Conservation (phyloP, 179 eudicot genomes). For the Corrigiola litoralis region DNA sequence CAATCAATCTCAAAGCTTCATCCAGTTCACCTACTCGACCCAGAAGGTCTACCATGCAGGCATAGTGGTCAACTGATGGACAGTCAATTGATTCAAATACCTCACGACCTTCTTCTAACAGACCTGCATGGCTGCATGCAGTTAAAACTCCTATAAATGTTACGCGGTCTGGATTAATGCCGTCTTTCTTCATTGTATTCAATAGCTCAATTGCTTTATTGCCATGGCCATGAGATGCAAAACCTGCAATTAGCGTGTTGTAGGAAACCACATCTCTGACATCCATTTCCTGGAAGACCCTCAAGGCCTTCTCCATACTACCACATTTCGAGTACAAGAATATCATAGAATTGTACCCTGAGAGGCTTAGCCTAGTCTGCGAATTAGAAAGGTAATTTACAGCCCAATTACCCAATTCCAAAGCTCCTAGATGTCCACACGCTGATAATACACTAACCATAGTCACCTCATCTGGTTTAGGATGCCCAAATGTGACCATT, state of each 20-base stretch:
- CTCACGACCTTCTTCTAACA: slow-evolving; percentile 43
- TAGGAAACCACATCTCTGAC: slow-evolving; percentile 50
- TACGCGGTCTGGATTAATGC: slow-evolving; percentile 50
- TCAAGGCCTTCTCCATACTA: slow-evolving; percentile 48
- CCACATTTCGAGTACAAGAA: slow-evolving; percentile 78
- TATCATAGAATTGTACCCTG: slow-evolving; percentile 56
- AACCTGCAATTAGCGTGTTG: slow-evolving; percentile 59
- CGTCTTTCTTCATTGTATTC: slow-evolving; percentile 42
- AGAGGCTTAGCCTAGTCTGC: slow-evolving; percentile 31
- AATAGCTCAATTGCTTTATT: slow-evolving; percentile 44
- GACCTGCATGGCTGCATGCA: slow-evolving; percentile 71
- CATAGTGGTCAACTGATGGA: slow-evolving; percentile 58
- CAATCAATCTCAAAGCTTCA: slow-evolving; percentile 43
- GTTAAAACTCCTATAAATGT: slow-evolving; percentile 53
- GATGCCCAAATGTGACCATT: slow-evolving; percentile 27
- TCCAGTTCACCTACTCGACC: slow-evolving; percentile 57
- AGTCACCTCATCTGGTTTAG: slow-evolving; percentile 59
- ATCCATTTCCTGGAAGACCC: slow-evolving; percentile 44
- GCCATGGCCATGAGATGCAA: slow-evolving; percentile 61
- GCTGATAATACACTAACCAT: slow-evolving; percentile 63
- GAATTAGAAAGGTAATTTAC: slow-evolving; percentile 26
- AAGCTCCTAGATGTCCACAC: slow-evolving; percentile 68
- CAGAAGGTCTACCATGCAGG: slow-evolving; percentile 69
- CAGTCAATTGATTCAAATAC: slow-evolving; percentile 42
- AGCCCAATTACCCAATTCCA: slow-evolving; percentile 53